These are phyloP conservation scores for Xylariales sp. DNA, from an alignment of 2,329 filamentous ascomycete genomes.

Conservation along the genomic window DNA sequence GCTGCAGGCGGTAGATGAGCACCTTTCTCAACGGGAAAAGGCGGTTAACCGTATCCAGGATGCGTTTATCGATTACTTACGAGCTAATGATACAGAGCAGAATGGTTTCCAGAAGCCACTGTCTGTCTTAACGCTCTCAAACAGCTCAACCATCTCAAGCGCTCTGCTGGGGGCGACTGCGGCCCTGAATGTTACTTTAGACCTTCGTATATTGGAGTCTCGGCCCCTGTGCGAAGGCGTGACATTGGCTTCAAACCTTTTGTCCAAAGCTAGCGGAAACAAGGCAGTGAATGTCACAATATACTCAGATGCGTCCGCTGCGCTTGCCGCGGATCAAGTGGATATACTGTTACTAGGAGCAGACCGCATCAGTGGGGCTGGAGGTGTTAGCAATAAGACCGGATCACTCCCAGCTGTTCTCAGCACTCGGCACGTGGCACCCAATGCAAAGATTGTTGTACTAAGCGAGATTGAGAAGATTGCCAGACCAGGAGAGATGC, in stretches of 20 bases:
- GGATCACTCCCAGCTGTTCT: conserved; percentile 58
- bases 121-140: conserved; percentile 56
- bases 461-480: conserved; percentile 61
- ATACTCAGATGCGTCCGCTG: conserved; percentile 57
- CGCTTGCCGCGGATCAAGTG: conserved; percentile 44
- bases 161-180: conserved; percentile 39
- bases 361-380: conserved; percentile 53
- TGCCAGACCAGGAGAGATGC: conserved; percentile 35
- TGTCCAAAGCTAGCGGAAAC: conserved; percentile 16
- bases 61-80: conserved; percentile 30
- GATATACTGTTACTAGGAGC: conserved; percentile 61
- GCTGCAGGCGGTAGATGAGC: conserved; percentile 17
- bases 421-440: conserved; percentile 44
- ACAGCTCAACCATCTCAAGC: conserved; percentile 55
- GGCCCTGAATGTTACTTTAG: conserved; percentile 32
- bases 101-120: conserved; percentile 21
- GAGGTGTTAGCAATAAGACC: conserved; percentile 63
- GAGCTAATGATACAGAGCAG: conserved; percentile 11
- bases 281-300: conserved; percentile 36
- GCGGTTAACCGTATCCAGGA: conserved; percentile 22
- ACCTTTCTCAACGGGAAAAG: conserved; percentile 11
- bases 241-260: conserved; percentile 43
- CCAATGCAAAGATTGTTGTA: conserved; percentile 44
- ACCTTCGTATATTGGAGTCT: conserved; percentile 62
- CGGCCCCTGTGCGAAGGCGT: conserved; percentile 63